phyloP scores from a whole-genome alignment of 371 early-diverging fungal genomes.

The Rhizopus microsporus region DNA sequence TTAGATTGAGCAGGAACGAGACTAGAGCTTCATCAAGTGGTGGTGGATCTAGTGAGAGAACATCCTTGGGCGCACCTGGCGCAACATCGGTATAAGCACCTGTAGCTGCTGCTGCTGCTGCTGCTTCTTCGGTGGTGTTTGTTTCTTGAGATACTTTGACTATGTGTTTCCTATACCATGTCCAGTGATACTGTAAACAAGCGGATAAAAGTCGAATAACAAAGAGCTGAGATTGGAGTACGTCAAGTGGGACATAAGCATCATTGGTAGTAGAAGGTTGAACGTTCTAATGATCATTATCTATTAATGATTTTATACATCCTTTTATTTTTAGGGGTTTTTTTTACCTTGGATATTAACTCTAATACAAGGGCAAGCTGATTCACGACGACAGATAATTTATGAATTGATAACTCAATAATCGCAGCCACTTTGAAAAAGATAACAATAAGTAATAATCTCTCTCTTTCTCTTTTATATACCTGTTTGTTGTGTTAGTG shows the following conservation, averaged over 20 bases:
- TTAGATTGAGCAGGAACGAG: slow-evolving; percentile 60
- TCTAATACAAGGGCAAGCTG: slow-evolving; percentile 59
- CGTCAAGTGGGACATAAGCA: slow-evolving; percentile 55
- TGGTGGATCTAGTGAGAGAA: slow-evolving; percentile 60
- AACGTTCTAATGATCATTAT: slow-evolving; percentile 14
- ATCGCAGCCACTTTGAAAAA: slow-evolving; percentile 48
- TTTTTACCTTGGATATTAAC: slow-evolving; percentile 57
- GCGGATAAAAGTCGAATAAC: slow-evolving; percentile 68
- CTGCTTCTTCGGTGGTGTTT: slow-evolving; percentile 17
- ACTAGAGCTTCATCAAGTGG: slow-evolving; percentile 74
- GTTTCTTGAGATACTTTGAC: slow-evolving; percentile 20
- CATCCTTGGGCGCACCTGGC: background rate
- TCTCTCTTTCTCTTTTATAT: background rate
- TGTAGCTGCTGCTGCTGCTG: slow-evolving; percentile 26
- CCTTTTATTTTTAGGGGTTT: slow-evolving; percentile 21
- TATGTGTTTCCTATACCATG: slow-evolving; percentile 54
- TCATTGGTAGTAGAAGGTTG: slow-evolving; percentile 42
- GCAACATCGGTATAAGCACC: slow-evolving; percentile 9
- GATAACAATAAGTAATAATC: slow-evolving; percentile 1
- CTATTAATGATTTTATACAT: background rate
- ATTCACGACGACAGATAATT: slow-evolving; percentile 52
- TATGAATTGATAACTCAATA: slow-evolving; percentile 59
- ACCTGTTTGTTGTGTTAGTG: slow-evolving; percentile 66
- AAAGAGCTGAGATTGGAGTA: slow-evolving; percentile 75
- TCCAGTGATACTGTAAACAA: slow-evolving; percentile 76